Base-by-base conservation (phyloP, 1,284 basidiomycete species). In the Earliella scabrosa region DNA sequence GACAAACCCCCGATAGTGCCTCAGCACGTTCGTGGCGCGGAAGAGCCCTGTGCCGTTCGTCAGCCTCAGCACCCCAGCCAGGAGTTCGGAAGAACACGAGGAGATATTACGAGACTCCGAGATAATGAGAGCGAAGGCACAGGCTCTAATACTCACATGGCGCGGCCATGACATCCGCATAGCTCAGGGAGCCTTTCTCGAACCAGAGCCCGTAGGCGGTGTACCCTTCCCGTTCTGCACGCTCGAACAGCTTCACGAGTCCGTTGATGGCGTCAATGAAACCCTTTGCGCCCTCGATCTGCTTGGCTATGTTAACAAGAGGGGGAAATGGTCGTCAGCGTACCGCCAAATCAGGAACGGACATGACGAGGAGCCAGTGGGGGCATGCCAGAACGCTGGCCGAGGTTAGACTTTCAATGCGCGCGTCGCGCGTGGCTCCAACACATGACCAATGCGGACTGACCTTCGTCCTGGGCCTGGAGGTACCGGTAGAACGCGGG, bases 401-500 rank as follows among this genome's bases (percentile, higher is more conserved):
- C n/a, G n/a, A n/a, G n/a, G n/a, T n/a, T 31, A 13, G 29, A 31
- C 29, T 13, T 31, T 31, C 29, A n/a, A n/a, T n/a, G n/a, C 29
- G 6, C 29, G 13, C 29, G 6, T 31, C 13, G 29, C 7, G 29
- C 29, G 29, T 6, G 13, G 29, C 29, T 6, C 6, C 7, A 31
- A 6, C 29, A 31, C 13, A 6, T 6, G 29, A 31, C 6, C 29
- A 13, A 31, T 7, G 3, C 21, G 23, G 5, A 29, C 63, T 27
- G 44, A 66, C 68, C 67, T 62, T 63, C 59, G 23, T 86, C 83
- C 70, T 92, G 91, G 0, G 89, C 86, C 74, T 93, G 90, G 11
- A 93, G 77, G 66, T 81, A 92, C 23, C 88, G 83, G 66, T 93
- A 93, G 73, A 93, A 93, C 0, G 87, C 79, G 2, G 91, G 90